Evolutionary conservation across 805 yeast genomes (phyloP).

Genomic region (Candida nonsorbophila): DNA sequence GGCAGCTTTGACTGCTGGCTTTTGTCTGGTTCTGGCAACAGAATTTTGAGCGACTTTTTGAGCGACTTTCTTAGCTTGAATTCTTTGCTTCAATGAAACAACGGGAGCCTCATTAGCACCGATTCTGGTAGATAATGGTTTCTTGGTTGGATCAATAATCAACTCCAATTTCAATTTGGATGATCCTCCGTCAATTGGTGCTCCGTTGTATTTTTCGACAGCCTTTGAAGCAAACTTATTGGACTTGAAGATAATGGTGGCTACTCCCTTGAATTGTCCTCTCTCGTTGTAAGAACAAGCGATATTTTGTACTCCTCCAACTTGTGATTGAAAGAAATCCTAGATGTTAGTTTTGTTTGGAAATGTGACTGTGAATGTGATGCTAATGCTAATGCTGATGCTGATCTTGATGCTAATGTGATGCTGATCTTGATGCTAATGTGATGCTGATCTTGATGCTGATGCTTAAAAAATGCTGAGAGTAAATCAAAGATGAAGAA

Average conservation of each 20-base stretch:
- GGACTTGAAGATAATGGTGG: slow-evolving; percentile 73
- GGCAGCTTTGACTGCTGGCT: slow-evolving; percentile 24
- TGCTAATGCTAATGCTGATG: too few species aligned
- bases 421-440: too few species aligned
- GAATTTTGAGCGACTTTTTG: slow-evolving; percentile 4
- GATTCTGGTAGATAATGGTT: slow-evolving; percentile 72
- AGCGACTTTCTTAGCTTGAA: slow-evolving; percentile 19
- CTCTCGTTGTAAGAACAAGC: slow-evolving; percentile 74
- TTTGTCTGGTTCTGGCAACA: slow-evolving; percentile 7
- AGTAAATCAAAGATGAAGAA: too few species aligned
- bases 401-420: too few species aligned
- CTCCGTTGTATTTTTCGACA: slow-evolving; percentile 80
- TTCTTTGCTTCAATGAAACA: slow-evolving; percentile 9
- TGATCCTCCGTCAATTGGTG: slow-evolving; percentile 88
- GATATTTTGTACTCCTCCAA: slow-evolving; percentile 78
- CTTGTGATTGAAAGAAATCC: slow-evolving; percentile 85
- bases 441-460: too few species aligned
- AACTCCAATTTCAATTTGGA: slow-evolving; percentile 73
- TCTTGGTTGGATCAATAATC: slow-evolving; percentile 77
- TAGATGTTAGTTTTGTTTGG: slow-evolving; percentile 45
- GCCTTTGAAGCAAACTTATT: slow-evolving; percentile 71
- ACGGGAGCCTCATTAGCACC: slow-evolving; percentile 40
- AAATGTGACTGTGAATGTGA: too few species aligned
- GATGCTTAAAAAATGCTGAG: too few species aligned
- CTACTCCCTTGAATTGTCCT: slow-evolving; percentile 90